These are phyloP conservation scores for Backusella tarrabulga DNA, from an alignment of 192 early-diverging fungal genomes.

Conservation along the genomic window DNA sequence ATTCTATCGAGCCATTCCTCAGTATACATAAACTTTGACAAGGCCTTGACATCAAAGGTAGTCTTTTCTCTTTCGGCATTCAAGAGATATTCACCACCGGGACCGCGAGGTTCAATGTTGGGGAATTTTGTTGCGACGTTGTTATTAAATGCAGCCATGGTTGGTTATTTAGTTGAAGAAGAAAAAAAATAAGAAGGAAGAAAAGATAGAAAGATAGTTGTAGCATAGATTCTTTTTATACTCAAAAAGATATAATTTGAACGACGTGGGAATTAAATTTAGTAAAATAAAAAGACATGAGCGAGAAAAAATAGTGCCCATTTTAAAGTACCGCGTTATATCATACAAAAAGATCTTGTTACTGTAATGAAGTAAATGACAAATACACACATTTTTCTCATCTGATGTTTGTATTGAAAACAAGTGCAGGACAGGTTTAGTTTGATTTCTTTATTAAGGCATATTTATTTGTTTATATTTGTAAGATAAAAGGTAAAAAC, in stretches of 20 bases:
- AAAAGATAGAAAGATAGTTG: not conserved
- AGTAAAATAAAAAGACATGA: constrained; percentile 6
- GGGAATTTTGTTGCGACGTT: constrained; percentile 42
- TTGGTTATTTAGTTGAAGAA: not conserved
- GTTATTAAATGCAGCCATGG: constrained; percentile 14
- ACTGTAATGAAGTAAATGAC: not conserved
- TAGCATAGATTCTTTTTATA: not conserved
- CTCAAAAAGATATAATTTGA: not conserved
- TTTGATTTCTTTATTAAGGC: not conserved
- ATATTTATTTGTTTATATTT: not conserved
- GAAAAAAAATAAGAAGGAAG: not conserved
- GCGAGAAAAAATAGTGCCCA: not conserved
- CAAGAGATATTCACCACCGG: constrained; percentile 50
- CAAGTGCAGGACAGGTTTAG: not conserved
- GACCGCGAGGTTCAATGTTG: constrained; percentile 42
- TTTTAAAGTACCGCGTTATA: not conserved
- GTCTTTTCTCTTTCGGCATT: constrained; percentile 65
- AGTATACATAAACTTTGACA: constrained; percentile 69
- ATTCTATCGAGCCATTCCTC: constrained; percentile 55
- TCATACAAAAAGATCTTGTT: not conserved
- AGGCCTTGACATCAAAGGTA: constrained; percentile 62
- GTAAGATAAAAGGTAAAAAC: not conserved
- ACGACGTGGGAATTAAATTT: constrained; percentile 7
- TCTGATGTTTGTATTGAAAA: not conserved
- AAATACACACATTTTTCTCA: not conserved